These are phyloP conservation scores for Phytophthora crassamura DNA, from an alignment of 352 stramenopile species.

Conservation along the genomic window DNA sequence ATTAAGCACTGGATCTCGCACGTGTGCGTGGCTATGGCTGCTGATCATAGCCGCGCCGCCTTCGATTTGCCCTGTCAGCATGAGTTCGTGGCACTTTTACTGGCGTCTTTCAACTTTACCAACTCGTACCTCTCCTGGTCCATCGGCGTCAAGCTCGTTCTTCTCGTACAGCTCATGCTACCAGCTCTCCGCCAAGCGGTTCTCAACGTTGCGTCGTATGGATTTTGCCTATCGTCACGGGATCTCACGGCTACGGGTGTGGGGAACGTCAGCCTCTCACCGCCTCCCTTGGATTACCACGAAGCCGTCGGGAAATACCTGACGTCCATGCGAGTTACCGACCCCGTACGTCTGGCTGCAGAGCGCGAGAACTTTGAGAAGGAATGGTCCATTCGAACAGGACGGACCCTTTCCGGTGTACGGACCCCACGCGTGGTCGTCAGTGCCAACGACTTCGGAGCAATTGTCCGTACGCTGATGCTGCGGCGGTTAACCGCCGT, in stretches of 20 bases:
- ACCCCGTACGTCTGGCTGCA: constrained; percentile 3
- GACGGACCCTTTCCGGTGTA: constrained; percentile 20
- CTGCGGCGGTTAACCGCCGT: constrained; percentile 50
- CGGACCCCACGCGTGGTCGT: constrained; percentile 14
- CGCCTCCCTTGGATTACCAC: constrained; percentile 20
- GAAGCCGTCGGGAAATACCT: constrained; percentile 27
- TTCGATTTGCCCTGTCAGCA: constrained; percentile 34
- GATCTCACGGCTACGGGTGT: neutral
- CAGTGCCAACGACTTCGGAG: constrained; percentile 46
- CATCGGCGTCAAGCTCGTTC: constrained; percentile 29
- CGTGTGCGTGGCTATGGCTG: constrained; percentile 20
- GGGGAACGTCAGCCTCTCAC: neutral
- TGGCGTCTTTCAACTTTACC: constrained; percentile 16
- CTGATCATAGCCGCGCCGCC: neutral
- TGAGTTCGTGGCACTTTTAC: constrained; percentile 33
- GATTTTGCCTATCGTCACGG: constrained; percentile 16
- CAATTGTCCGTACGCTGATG: constrained; percentile 64
- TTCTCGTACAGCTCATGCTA: constrained; percentile 31
- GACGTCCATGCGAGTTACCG: constrained; percentile 16
- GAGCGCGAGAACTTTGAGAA: constrained; percentile 33
- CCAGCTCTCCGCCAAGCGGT: constrained; percentile 16
- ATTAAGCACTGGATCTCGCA: constrained; percentile 42
- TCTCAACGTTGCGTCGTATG: neutral
- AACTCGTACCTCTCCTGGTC: constrained; percentile 30
- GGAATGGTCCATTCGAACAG: constrained; percentile 40